Conservation (phyloP, 805 yeast genomes). For the Metschnikowia cubensis region DNA sequence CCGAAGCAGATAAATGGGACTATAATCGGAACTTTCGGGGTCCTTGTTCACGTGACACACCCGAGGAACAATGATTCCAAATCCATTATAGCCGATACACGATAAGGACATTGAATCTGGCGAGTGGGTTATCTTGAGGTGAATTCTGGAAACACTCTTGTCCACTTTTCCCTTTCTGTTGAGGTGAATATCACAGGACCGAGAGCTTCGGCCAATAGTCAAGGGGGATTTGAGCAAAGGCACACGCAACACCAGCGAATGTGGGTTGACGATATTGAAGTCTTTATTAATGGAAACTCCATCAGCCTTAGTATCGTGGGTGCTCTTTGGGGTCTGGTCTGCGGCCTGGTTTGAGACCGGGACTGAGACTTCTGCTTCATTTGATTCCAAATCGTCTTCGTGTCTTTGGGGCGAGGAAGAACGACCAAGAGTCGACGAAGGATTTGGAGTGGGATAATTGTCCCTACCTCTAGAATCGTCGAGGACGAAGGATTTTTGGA, state of each 20-base stretch:
- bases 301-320: not conserved
- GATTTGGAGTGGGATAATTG: constrained; percentile 68
- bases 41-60: constrained; percentile 30
- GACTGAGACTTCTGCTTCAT: not conserved
- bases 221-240: constrained; percentile 42
- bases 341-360: too few species aligned
- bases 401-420: constrained; percentile 37
- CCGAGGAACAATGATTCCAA: constrained; percentile 60
- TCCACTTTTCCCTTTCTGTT: constrained; percentile 29
- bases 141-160: constrained; percentile 65
- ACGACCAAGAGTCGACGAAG: constrained; percentile 47
- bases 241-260: constrained; percentile 28
- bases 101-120: constrained; percentile 46
- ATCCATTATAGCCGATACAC: constrained; percentile 83
- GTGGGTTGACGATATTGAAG: constrained; percentile 36
- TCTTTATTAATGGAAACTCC: constrained; percentile 25
- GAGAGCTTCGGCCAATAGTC: constrained; percentile 66
- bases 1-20: constrained; percentile 18
- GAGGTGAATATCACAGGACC: constrained; percentile 49
- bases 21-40: constrained; percentile 5
- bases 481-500: not conserved
- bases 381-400: constrained; percentile 3
- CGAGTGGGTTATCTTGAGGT: constrained; percentile 49
- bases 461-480: constrained; percentile 16
- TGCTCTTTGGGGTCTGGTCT: too few species aligned